Evolutionary conservation across 2,329 filamentous ascomycete species (phyloP).

Genomic region (Aspergillus pseudoviridinutans): DNA sequence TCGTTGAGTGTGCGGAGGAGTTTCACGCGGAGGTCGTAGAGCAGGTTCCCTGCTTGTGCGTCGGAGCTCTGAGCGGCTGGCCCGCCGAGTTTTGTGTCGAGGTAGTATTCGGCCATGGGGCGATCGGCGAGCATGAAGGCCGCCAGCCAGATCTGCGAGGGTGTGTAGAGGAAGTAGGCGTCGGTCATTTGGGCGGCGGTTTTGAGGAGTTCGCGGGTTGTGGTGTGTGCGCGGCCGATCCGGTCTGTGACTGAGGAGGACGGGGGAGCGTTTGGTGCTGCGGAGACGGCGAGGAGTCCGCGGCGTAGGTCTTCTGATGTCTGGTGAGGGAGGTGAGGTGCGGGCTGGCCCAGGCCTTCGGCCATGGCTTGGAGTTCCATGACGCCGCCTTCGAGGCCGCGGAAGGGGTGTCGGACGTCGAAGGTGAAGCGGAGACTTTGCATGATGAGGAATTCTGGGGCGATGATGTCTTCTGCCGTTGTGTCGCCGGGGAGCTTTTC

Average conservation of each 20-base stretch:
- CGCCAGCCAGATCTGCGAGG: slow-evolving; percentile 87
- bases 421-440: slow-evolving; percentile 92
- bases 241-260: slow-evolving; percentile 40
- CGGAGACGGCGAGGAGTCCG: slow-evolving; percentile 27
- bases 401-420: slow-evolving; percentile 85
- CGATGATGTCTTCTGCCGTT: slow-evolving; percentile 76
- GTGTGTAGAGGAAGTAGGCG: slow-evolving; percentile 94
- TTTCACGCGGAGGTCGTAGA: slow-evolving; percentile 34
- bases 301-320: slow-evolving; percentile 29
- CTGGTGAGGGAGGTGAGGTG: slow-evolving; percentile 26
- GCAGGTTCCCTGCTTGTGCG: slow-evolving; percentile 14
- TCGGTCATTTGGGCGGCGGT: slow-evolving; percentile 83
- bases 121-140: slow-evolving; percentile 71
- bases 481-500: slow-evolving; percentile 67
- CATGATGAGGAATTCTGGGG: slow-evolving; percentile 87
- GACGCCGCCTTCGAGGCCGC: slow-evolving; percentile 78
- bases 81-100: slow-evolving; percentile 41
- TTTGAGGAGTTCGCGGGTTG: slow-evolving; percentile 69
- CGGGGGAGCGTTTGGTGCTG: slow-evolving; percentile 17
- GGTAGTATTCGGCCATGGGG: slow-evolving; percentile 42
- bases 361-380: slow-evolving; percentile 73
- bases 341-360: slow-evolving; percentile 51
- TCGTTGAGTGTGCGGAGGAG: slow-evolving; percentile 34
- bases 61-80: slow-evolving; percentile 5
- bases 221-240: slow-evolving; percentile 63